Evolutionary conservation across 805 yeast genomes (phyloP), one percentile per base, ranked within the genome.

Genomic region (fission yeast (Schizosaccharomyces pombe)): DNA sequence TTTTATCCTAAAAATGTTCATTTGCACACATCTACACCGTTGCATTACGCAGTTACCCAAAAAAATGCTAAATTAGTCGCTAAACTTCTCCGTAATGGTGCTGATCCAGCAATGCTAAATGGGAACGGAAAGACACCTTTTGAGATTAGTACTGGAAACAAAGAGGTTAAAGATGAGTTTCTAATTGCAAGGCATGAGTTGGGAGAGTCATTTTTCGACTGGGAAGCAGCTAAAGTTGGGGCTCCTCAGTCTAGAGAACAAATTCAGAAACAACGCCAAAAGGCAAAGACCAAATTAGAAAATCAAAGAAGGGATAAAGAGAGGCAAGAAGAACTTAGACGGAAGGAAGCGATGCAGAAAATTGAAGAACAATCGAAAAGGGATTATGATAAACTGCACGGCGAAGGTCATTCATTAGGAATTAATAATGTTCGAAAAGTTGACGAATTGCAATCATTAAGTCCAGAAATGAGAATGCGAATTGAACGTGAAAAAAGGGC

Each of bases 401-500:
- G 59, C 33, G n/a, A 19, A 28, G 39, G 53, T 11, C 56, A 57
- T 55, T 57, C 52, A 33, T 62, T 54, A 54, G 63, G 49, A 26
- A 58, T 63, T 4, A 53, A 61, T n/a, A 52, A 53, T 56, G 29
- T 60, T 52, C 55, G 58, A 11, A 60, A 56, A 8, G 55, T 58
- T 28, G 53, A 58, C 28, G 40, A 60, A 22, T 55, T 56, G 16
- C 34, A 75, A 47, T 79, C 86, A 0, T 69, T 89, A 55, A 73
- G 78, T 5, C 85, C 79, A 1, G 85, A 78, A 28, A 95, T 87
- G 59, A 74, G 77, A 61, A 72, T 74, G 73, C 75, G 79, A 61
- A 68, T 91, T 22, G 86, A 87, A 82, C 76, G 98, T 57, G 98
- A 91, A 62, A 87, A 87, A 62, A 72, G 97, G 55, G 96, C 96